phyloP scores from a whole-genome alignment of 176 grass and related monocot genomes.

The Eleusine indica region DNA sequence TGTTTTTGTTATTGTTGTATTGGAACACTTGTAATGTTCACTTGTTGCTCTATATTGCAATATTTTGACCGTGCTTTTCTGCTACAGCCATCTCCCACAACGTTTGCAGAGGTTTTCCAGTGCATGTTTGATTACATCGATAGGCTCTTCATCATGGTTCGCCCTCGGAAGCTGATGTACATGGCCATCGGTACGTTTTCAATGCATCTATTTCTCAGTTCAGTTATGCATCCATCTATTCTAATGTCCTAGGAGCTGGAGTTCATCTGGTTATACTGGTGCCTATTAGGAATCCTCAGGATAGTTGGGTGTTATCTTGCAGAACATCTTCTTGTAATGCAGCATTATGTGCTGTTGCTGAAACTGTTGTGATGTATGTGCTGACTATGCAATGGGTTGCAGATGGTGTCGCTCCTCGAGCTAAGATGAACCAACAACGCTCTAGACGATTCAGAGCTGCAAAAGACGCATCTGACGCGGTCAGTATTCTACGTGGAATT shows the following conservation, averaged over 20 bases:
- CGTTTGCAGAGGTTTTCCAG: slow-evolving; percentile 89
- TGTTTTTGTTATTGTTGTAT: neutral
- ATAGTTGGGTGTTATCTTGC: neutral
- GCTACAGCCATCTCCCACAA: slow-evolving; percentile 77
- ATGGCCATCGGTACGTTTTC: slow-evolving; percentile 94
- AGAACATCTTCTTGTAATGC: slow-evolving; percentile 4
- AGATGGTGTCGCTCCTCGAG: slow-evolving; percentile 98
- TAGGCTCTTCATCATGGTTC: slow-evolving; percentile 93
- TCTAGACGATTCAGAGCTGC: slow-evolving; percentile 97
- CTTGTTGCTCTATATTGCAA: neutral
- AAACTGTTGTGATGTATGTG: slow-evolving; percentile 14
- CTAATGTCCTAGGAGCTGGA: neutral
- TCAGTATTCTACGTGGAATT: slow-evolving; percentile 58
- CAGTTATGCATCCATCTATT: neutral
- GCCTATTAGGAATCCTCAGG: neutral
- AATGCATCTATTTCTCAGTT: slow-evolving; percentile 10
- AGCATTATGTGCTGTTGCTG: neutral
- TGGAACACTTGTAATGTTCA: neutral
- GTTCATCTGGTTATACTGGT: neutral
- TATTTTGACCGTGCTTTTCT: slow-evolving; percentile 9
- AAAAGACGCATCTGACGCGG: slow-evolving; percentile 95
- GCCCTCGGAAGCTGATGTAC: slow-evolving; percentile 87
- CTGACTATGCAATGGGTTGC: slow-evolving; percentile 28
- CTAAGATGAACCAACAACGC: slow-evolving; percentile 99
- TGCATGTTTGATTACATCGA: slow-evolving; percentile 99